A percentile compares a stretch with the other conserved stretches of the same genome.
These are phyloP conservation scores for Lactarius vividus DNA, from an alignment of 768 basidiomycete species.

Conservation along the genomic window DNA sequence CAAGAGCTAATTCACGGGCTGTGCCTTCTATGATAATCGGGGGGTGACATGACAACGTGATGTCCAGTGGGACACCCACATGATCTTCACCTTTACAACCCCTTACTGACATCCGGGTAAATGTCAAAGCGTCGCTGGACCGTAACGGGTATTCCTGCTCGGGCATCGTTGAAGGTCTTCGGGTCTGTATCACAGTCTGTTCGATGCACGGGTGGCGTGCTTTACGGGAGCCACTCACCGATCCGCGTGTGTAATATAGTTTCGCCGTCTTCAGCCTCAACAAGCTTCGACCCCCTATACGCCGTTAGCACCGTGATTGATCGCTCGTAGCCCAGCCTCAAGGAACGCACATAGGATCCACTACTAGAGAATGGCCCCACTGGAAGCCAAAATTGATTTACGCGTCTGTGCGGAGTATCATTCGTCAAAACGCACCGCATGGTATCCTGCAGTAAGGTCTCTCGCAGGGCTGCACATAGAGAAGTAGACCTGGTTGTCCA, in stretches of 20 bases:
- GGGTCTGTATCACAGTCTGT: constrained; percentile 48
- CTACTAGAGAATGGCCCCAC: constrained; percentile 90
- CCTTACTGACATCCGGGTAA: constrained; percentile 67
- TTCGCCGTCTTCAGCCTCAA: constrained; percentile 73
- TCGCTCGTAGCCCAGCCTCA: constrained; percentile 12
- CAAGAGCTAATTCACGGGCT: background rate
- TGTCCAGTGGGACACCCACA: background rate
- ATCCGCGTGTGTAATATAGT: constrained; percentile 78
- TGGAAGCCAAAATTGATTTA: constrained; percentile 31
- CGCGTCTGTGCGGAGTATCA: background rate
- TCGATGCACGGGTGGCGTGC: constrained; percentile 2
- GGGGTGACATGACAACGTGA: constrained; percentile 5
- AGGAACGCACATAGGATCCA: constrained; percentile 76
- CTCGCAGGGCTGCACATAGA: constrained; percentile 96
- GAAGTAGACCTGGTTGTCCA: constrained; percentile 96
- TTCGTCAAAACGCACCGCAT: constrained; percentile 59
- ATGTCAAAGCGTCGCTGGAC: constrained; percentile 90
- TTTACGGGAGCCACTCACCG: constrained; percentile 48
- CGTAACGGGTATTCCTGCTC: constrained; percentile 89
- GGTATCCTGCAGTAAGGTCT: constrained; percentile 76
- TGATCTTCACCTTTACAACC: constrained; percentile 21
- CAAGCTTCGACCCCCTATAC: constrained; percentile 68
- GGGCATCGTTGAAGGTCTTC: constrained; percentile 56
- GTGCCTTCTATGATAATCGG: background rate
- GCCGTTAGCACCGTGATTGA: background rate